Evolutionary conservation across 2,329 filamentous ascomycete species (phyloP).

Genomic region (Clarireedia sp.): DNA sequence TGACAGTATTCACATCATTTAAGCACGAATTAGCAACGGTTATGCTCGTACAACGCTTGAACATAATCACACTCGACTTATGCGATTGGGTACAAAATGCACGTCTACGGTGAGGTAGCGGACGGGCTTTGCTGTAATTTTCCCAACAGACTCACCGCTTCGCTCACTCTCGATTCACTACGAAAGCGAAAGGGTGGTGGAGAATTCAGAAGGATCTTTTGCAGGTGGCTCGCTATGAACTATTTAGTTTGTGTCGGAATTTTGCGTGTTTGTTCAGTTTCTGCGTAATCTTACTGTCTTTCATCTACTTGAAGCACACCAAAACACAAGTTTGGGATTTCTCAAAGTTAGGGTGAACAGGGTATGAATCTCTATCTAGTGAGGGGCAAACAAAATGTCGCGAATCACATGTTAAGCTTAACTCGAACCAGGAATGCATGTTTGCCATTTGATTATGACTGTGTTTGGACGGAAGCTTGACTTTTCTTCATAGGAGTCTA

Average conservation of each 20-base stretch:
- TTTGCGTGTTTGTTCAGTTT: background rate
- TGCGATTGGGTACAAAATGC: background rate
- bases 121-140: background rate
- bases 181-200: too few relatives aligned
- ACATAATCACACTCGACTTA: background rate
- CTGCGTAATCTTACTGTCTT: background rate
- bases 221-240: too few relatives aligned
- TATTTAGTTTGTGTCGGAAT: too few relatives aligned
- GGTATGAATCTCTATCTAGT: background rate
- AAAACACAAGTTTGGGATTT: background rate
- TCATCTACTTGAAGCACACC: background rate
- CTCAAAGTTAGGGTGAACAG: background rate
- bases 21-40: background rate
- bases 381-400: background rate
- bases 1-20: background rate
- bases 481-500: slow-evolving; percentile 17
- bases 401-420: background rate
- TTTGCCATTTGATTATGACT: background rate
- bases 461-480: slow-evolving; percentile 9
- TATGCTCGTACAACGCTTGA: too few relatives aligned
- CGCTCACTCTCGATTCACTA: background rate
- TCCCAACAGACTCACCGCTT: background rate
- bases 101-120: background rate
- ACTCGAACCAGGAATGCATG: background rate
- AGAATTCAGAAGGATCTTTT: too few relatives aligned